These are phyloP conservation scores for Silene latifolia DNA, from an alignment of 148 eudicot genomes.

Conservation along the genomic window DNA sequence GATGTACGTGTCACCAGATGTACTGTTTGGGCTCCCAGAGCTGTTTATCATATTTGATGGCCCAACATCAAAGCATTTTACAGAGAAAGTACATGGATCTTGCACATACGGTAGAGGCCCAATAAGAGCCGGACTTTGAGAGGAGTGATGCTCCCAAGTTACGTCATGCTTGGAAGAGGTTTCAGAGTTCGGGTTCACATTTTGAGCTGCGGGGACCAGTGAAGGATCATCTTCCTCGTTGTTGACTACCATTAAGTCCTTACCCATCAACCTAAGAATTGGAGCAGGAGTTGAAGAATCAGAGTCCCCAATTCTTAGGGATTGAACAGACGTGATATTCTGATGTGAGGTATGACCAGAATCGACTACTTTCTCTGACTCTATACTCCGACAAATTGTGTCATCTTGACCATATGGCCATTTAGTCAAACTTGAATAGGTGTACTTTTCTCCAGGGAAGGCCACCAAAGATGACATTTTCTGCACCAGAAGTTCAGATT, in stretches of 20 bases:
- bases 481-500: constrained; percentile 38
- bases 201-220: constrained; percentile 13
- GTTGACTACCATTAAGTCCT: constrained; percentile 71
- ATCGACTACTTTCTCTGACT: constrained; percentile 21
- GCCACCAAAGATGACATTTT: constrained; percentile 28
- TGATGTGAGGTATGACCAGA: constrained; percentile 19
- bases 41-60: constrained; percentile 20
- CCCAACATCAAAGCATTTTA: constrained; percentile 18
- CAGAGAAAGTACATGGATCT: constrained; percentile 16
- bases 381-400: constrained; percentile 21
- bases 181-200: constrained; percentile 17
- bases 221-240: constrained; percentile 37
- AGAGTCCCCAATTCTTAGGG: constrained; percentile 27
- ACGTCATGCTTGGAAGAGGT: neutral
- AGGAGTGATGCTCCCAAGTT: constrained; percentile 19
- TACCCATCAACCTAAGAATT: constrained; percentile 84
- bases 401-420: constrained; percentile 17
- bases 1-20: constrained; percentile 14
- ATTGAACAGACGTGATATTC: constrained; percentile 20
- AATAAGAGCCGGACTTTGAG: constrained; percentile 14
- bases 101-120: constrained; percentile 16
- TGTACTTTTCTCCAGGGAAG: constrained; percentile 23
- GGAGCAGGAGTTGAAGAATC: constrained; percentile 55
- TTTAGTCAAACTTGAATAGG: constrained; percentile 13
- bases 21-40: constrained; percentile 13